Evolutionary conservation across 139 green algal genomes (phyloP), one percentile per base, ranked within the genome.

Genomic region (Bryopsis sp.): DNA sequence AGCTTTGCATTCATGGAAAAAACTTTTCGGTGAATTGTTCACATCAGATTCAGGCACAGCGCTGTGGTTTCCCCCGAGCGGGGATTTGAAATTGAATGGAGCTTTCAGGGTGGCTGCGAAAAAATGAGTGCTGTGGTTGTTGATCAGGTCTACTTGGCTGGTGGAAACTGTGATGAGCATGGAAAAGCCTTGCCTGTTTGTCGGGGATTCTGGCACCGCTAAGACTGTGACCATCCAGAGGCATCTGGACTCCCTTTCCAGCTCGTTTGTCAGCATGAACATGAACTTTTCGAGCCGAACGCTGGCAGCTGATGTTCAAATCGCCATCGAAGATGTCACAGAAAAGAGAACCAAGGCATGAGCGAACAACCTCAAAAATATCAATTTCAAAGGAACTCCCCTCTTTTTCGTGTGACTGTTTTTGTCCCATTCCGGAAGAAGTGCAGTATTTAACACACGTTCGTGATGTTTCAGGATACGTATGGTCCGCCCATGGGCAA

Each of bases 401-500:
- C 24, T 24, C 47, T 26, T 57, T 57, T 57, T 57, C 24, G 47
- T 24, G 22, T 57, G 22, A 62, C 61, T 61, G 31, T 6, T 62
- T 26, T 7, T 70, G 34, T 32, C 43, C 11, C 43, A 11, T 26
- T 50, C 15, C 15, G 11, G 11, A 50, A 26, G 43, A 15, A 15
- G 43, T 26, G 15, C 43, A 50, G 11, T 11, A 11, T 11, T 26
- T 11, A 50, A 11, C 11, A 50, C 43, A 15, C 11, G 15, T 50
- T 11, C 15, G 43, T 11, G 11, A 50, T 50, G 11, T 50, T 15
- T 2, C 72, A 79, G 75, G 86, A 92, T 74, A 91, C 83, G 7
- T 90, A 88, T 58, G 88, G 85, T 1, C 86, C 88, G 0, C 80
- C 86, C n/a, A 79, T 90, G 73, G 88, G 88, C 64, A 91, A 90